A percentile compares a stretch with the other conserved stretches of the same genome.
Evolutionary conservation across 1,284 basidiomycete species (phyloP).

Genomic region (Ustilago cynodontis): DNA sequence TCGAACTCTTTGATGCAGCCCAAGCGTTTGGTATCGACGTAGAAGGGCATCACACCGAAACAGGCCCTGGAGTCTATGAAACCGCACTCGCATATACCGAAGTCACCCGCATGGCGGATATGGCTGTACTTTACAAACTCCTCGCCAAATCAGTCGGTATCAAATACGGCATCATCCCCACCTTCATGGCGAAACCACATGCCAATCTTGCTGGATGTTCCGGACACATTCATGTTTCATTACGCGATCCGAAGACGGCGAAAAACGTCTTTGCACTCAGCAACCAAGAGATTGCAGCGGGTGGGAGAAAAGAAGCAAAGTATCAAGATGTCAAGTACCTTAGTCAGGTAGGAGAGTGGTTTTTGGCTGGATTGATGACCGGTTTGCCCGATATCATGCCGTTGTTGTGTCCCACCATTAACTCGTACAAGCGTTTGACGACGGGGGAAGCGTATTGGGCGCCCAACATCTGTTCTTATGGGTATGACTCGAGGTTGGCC

Average conservation of each 20-base stretch:
- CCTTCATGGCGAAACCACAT: conserved; percentile 99
- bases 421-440: conserved; percentile 96
- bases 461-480: conserved; percentile 88
- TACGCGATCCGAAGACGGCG: conserved; percentile 77
- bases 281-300: conserved; percentile 76
- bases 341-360: conserved; percentile 87
- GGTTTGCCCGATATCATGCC: conserved; percentile 82
- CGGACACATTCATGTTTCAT: conserved; percentile 91
- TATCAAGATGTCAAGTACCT: conserved; percentile 86
- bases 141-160: conserved; percentile 91
- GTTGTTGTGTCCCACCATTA: conserved; percentile 87
- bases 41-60: conserved; percentile 97
- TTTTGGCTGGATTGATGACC: conserved; percentile 88
- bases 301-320: conserved; percentile 78
- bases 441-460: conserved; percentile 96
- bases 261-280: conserved; percentile 83
- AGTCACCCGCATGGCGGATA: conserved; percentile 89
- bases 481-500: conserved; percentile 92
- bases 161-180: conserved; percentile 86
- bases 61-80: conserved; percentile 86
- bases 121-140: conserved; percentile 92
- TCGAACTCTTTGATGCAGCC: conserved; percentile 85
- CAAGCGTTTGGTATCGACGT: conserved; percentile 81
- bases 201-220: conserved; percentile 68
- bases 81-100: conserved; percentile 92